phyloP scores from a whole-genome alignment of 2,329 filamentous ascomycete species.

The Neopestalotiopsis sp. region DNA sequence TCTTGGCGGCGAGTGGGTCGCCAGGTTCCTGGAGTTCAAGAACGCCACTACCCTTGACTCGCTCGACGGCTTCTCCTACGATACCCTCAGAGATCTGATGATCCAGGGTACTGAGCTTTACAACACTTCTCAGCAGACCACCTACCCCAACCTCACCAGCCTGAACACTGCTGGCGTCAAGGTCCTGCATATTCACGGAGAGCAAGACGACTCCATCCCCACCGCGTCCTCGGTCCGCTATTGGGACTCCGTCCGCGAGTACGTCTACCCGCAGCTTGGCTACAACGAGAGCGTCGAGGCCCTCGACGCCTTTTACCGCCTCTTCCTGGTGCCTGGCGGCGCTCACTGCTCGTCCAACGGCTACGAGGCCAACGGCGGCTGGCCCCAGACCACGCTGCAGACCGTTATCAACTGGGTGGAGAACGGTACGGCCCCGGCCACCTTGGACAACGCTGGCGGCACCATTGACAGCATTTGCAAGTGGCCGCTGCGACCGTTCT shows the following conservation, averaged over 20 bases:
- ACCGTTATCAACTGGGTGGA: slow-evolving; percentile 59
- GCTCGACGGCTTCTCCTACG: slow-evolving; percentile 54
- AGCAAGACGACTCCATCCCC: slow-evolving; percentile 54
- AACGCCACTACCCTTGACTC: slow-evolving; percentile 40
- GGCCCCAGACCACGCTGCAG: slow-evolving; percentile 50
- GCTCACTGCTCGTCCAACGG: slow-evolving; percentile 52
- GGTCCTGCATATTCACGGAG: slow-evolving; percentile 58
- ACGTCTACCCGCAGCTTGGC: slow-evolving; percentile 50
- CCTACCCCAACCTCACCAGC: slow-evolving; percentile 49
- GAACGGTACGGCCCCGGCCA: slow-evolving; percentile 48
- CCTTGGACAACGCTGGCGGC: slow-evolving; percentile 46
- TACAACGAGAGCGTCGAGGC: slow-evolving; percentile 45
- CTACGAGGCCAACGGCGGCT: slow-evolving; percentile 45
- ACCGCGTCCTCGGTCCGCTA: slow-evolving; percentile 49
- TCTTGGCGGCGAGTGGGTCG: slow-evolving; percentile 38
- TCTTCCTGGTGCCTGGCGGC: slow-evolving; percentile 51
- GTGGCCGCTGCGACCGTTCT: slow-evolving; percentile 49
- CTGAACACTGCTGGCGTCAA: slow-evolving; percentile 54
- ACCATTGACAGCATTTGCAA: slow-evolving; percentile 43
- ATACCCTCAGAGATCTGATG: slow-evolving; percentile 60
- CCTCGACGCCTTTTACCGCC: slow-evolving; percentile 52
- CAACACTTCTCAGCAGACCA: slow-evolving; percentile 51
- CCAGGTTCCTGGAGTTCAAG: slow-evolving; percentile 28
- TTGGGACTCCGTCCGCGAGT: slow-evolving; percentile 51
- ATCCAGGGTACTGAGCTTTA: slow-evolving; percentile 52